Evolutionary conservation across 441 rosid species (phyloP).

Genomic region (Omphalea diandra): DNA sequence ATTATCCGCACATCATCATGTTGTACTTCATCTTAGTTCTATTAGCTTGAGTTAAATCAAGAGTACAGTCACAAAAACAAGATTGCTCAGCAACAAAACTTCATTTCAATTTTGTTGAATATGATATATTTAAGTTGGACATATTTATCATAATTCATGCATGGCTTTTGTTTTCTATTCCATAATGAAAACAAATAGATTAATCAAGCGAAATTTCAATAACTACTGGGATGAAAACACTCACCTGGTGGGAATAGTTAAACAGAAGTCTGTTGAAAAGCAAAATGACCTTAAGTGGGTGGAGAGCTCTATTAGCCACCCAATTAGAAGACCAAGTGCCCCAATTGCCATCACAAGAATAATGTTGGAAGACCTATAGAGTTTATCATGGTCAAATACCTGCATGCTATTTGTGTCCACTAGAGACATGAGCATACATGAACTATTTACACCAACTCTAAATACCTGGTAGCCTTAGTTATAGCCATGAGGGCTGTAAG

Average conservation of each 20-base stretch:
- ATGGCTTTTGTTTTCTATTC: neutral
- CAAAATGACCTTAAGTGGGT: constrained; percentile 59
- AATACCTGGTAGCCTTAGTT: constrained; percentile 92
- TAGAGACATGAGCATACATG: constrained; percentile 4
- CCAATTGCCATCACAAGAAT: constrained; percentile 86
- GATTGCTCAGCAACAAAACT: too few species aligned
- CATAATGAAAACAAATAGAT: neutral
- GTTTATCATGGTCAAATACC: constrained; percentile 18
- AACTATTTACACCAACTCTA: constrained; percentile 17
- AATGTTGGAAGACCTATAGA: constrained; percentile 74
- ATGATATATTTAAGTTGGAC: neutral
- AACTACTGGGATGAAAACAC: constrained; percentile 12
- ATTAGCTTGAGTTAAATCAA: too few species aligned
- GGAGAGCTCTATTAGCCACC: constrained; percentile 71
- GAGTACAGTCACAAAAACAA: too few species aligned
- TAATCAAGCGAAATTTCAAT: neutral
- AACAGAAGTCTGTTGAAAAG: constrained; percentile 43
- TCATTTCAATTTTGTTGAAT: too few species aligned
- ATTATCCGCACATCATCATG: too few species aligned
- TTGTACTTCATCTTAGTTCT: too few species aligned
- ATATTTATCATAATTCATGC: neutral
- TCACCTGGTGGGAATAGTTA: constrained; percentile 46
- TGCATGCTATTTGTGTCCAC: neutral
- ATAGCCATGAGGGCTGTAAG: constrained; percentile 91
- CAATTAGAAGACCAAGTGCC: constrained; percentile 68